These are phyloP conservation scores for Sanghuangporus sanghuang DNA, from an alignment of 1,284 basidiomycete species.

Conservation along the genomic window DNA sequence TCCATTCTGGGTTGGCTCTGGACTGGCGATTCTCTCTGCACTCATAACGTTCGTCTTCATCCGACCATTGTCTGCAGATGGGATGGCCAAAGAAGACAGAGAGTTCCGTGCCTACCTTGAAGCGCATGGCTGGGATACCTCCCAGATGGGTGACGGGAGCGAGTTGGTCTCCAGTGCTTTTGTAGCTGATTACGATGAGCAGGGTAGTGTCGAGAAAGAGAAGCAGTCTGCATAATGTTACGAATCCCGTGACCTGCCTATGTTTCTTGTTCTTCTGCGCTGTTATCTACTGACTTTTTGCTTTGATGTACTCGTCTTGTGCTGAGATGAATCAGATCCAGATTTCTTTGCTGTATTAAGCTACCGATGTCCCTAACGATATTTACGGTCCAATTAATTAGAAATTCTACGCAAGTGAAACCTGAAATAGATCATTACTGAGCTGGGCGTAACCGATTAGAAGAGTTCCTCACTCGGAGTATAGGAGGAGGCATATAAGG, in stretches of 20 bases:
- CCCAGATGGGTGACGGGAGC: slow-evolving; percentile 51
- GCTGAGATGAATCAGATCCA: no score
- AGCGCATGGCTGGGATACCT: slow-evolving; percentile 70
- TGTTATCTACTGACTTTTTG: not conserved
- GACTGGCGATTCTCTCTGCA: slow-evolving; percentile 76
- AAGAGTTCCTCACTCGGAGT: no score
- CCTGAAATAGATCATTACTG: no score
- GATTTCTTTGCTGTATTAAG: no score
- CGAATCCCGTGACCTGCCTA: not conserved
- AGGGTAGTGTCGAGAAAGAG: slow-evolving; percentile 8
- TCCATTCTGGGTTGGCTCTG: slow-evolving; percentile 72
- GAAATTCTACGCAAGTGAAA: no score
- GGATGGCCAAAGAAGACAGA: slow-evolving; percentile 75
- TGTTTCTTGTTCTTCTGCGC: not conserved
- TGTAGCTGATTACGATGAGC: slow-evolving; percentile 10
- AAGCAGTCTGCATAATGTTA: not conserved
- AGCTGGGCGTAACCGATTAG: no score
- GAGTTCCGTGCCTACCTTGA: slow-evolving; percentile 81
- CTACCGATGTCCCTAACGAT: no score
- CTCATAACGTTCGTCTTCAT: slow-evolving; percentile 72
- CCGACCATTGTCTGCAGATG: slow-evolving; percentile 68
- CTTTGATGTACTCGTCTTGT: not conserved
- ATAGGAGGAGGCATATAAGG: no score
- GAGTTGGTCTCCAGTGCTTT: slow-evolving; percentile 17
- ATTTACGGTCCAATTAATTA: no score